phyloP scores from a whole-genome alignment of 2,329 filamentous ascomycete genomes.

The Hypoxylon sp. region DNA sequence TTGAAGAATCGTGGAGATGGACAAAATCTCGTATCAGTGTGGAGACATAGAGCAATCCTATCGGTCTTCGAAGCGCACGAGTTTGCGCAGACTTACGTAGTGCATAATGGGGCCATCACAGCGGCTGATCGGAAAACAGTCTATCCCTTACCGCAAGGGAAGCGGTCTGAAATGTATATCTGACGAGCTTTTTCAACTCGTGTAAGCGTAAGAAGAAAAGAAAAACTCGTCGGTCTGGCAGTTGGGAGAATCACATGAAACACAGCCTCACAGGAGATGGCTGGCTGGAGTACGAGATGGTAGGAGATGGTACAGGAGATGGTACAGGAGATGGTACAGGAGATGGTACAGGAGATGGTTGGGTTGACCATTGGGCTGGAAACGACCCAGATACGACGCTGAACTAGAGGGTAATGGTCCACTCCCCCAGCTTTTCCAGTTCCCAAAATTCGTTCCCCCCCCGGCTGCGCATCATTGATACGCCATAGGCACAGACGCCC shows the following conservation, averaged over 20 bases:
- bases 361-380: background rate
- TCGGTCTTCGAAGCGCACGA: background rate
- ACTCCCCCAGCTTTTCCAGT: background rate
- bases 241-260: background rate
- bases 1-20: constrained; percentile 16
- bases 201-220: constrained; percentile 10
- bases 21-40: background rate
- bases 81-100: background rate
- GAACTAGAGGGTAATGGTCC: background rate
- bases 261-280: background rate
- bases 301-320: too few relatives aligned
- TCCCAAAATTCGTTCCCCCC: background rate
- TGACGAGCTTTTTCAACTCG: constrained; percentile 5
- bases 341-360: background rate
- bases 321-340: too few relatives aligned
- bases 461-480: background rate
- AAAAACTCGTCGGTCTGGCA: background rate
- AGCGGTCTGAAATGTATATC: constrained; percentile 17
- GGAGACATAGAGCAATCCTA: constrained; percentile 17
- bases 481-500: background rate
- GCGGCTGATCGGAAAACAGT: too few relatives aligned
- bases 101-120: background rate
- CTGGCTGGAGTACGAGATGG: too few relatives aligned
- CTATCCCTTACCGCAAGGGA: background rate
- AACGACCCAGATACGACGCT: background rate